phyloP scores from a whole-genome alignment of 805 yeast species.

The Nakazawaea wickerhamii region DNA sequence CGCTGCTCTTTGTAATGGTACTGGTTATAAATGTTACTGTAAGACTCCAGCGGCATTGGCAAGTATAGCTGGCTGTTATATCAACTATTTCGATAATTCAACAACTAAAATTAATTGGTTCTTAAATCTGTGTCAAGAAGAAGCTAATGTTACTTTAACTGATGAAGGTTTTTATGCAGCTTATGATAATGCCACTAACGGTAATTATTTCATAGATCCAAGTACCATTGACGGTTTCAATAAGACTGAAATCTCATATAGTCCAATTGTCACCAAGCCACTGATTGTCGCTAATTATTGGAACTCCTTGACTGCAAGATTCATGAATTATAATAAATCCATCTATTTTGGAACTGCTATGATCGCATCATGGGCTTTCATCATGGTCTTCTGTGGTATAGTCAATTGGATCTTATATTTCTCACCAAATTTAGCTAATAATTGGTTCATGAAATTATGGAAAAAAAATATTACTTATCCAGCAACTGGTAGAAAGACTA shows the following conservation, averaged over 20 bases:
- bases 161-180: constrained; percentile 27
- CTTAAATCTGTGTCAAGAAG: constrained; percentile 19
- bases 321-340: constrained; percentile 33
- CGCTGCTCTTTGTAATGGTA: constrained; percentile 4
- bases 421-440: constrained; percentile 27
- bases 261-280: constrained; percentile 27
- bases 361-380: constrained; percentile 43
- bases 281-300: constrained; percentile 13
- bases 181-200: constrained; percentile 36
- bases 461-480: constrained; percentile 22
- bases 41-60: constrained; percentile 22
- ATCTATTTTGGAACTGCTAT: constrained; percentile 41
- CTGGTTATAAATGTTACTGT: constrained; percentile 21
- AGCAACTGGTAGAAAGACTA: constrained; percentile 8
- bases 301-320: constrained; percentile 25
- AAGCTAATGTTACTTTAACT: constrained; percentile 24
- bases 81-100: constrained; percentile 13
- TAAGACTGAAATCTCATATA: constrained; percentile 23
- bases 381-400: constrained; percentile 36
- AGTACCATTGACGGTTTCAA: constrained; percentile 25
- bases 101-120: constrained; percentile 16
- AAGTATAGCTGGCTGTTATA: constrained; percentile 23
- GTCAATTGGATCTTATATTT: constrained; percentile 35
- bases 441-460: constrained; percentile 20
- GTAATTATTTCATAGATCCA: constrained; percentile 27